Evolutionary conservation across 805 yeast genomes (phyloP).

Genomic region (Wilhelminamyces savonicus): DNA sequence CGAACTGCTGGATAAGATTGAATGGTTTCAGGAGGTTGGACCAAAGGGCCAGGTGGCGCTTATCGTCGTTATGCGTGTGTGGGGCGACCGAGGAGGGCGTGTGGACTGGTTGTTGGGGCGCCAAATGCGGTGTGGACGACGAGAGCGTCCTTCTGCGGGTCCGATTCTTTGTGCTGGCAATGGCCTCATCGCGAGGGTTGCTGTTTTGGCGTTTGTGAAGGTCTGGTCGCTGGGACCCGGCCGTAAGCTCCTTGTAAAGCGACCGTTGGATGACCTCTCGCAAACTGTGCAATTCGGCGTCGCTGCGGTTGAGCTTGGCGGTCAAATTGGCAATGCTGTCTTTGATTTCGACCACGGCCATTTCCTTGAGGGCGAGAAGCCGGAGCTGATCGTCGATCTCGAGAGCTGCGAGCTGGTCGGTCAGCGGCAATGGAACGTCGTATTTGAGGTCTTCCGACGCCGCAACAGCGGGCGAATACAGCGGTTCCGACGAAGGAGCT

Average conservation of each 20-base stretch:
- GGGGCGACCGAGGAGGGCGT: too few relatives aligned
- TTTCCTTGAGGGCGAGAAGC: conserved; percentile 61
- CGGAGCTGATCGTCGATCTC: conserved; percentile 49
- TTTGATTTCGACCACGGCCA: conserved; percentile 59
- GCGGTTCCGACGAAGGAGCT: conserved; percentile 1
- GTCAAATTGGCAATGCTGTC: conserved; percentile 44
- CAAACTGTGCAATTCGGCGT: conserved; percentile 44
- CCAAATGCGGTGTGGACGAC: too few relatives aligned
- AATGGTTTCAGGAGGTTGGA: conserved; percentile 45
- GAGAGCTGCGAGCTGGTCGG: conserved; percentile 17
- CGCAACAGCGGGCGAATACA: not conserved
- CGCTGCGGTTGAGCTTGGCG: conserved; percentile 33
- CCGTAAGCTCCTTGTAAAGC: conserved; percentile 32
- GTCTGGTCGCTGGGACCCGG: conserved; percentile 4
- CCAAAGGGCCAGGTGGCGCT: conserved; percentile 8
- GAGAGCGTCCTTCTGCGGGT: not conserved
- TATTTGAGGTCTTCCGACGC: conserved; percentile 12
- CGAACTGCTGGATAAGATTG: conserved; percentile 59
- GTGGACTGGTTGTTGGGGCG: too few relatives aligned
- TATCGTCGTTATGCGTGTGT: conserved; percentile 1
- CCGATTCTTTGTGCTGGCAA: conserved; percentile 14
- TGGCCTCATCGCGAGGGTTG: conserved; percentile 22
- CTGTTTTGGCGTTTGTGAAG: conserved; percentile 2
- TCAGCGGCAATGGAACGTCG: conserved; percentile 26
- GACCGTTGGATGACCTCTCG: conserved; percentile 43